Evolutionary conservation across 805 yeast species (phyloP).

Genomic region (Metschnikowia henanensis): DNA sequence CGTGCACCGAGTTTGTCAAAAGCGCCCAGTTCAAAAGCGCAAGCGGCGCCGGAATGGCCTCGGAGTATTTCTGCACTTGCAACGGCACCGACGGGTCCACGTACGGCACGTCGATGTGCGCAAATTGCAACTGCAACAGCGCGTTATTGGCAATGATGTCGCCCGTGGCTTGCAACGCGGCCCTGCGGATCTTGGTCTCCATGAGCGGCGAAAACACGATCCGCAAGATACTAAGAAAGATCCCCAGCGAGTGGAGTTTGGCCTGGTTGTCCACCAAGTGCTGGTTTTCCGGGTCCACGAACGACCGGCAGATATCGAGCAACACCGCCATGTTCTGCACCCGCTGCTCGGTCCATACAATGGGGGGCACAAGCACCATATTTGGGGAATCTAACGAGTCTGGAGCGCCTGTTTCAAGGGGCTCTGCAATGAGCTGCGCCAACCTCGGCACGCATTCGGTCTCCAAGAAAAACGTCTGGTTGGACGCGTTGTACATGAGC

Average conservation of each 20-base stretch:
- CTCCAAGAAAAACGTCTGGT: constrained; percentile 86
- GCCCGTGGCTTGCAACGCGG: constrained; percentile 73
- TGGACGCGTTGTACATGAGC: constrained; percentile 79
- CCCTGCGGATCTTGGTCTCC: constrained; percentile 64
- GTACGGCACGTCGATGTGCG: constrained; percentile 89
- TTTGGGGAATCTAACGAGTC: constrained; percentile 19
- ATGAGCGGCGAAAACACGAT: constrained; percentile 68
- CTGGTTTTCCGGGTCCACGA: constrained; percentile 72
- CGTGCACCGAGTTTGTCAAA: constrained; percentile 75
- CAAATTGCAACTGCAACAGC: constrained; percentile 66
- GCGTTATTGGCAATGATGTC: constrained; percentile 70
- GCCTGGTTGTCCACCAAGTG: constrained; percentile 61
- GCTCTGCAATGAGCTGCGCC: constrained; percentile 61
- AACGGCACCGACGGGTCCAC: constrained; percentile 70
- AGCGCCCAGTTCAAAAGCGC: constrained; percentile 85
- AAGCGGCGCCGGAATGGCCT: constrained; percentile 62
- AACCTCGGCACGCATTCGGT: constrained; percentile 74
- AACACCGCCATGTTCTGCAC: constrained; percentile 63
- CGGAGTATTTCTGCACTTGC: constrained; percentile 33
- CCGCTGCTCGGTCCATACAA: constrained; percentile 79
- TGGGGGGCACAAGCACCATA: constrained; percentile 29
- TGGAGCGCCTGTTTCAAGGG: constrained; percentile 39
- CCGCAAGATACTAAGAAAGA: constrained; percentile 64
- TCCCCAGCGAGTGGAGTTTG: constrained; percentile 56
- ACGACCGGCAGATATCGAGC: constrained; percentile 69